Conservation (phyloP, 2,329 filamentous ascomycete species). For the Septoria linicola region DNA sequence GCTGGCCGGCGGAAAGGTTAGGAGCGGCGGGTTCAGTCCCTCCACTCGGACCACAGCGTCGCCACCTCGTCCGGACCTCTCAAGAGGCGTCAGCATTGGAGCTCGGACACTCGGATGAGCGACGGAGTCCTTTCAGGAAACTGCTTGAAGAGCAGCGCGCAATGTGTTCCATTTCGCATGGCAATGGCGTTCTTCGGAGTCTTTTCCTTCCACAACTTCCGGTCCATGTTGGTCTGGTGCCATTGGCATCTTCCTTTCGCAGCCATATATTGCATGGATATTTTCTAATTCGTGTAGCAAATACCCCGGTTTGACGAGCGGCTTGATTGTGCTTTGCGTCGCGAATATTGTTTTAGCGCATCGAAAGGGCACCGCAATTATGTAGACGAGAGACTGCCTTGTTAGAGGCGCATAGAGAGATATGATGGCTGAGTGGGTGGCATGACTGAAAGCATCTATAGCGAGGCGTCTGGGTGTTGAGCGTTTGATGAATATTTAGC, state of each 20-base stretch:
- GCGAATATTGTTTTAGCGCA: not conserved
- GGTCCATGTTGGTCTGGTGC: not conserved
- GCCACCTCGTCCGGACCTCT: constrained; percentile 28
- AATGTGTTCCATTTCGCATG: constrained; percentile 1
- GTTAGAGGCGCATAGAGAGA: constrained; percentile 9
- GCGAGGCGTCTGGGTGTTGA: constrained; percentile 20
- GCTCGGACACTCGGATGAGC: constrained; percentile 37
- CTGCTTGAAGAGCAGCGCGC: not conserved
- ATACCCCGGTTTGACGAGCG: constrained; percentile 14
- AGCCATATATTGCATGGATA: constrained; percentile 12
- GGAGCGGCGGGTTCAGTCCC: constrained; percentile 32
- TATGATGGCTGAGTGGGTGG: not conserved
- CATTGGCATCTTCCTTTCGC: constrained; percentile 7
- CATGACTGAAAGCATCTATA: constrained; percentile 17
- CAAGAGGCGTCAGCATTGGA: constrained; percentile 35
- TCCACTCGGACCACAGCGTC: constrained; percentile 29
- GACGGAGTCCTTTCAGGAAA: not conserved
- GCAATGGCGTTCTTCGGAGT: constrained; percentile 8
- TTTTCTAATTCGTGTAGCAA: constrained; percentile 15
- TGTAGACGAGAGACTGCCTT: constrained; percentile 19
- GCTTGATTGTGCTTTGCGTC: constrained; percentile 9
- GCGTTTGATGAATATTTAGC: constrained; percentile 1
- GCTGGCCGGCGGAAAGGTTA: constrained; percentile 41
- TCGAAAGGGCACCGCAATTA: constrained; percentile 3
- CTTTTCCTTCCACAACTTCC: constrained; percentile 6